phyloP scores from a whole-genome alignment of 306 rosid genomes.

The Parietaria judaica region DNA sequence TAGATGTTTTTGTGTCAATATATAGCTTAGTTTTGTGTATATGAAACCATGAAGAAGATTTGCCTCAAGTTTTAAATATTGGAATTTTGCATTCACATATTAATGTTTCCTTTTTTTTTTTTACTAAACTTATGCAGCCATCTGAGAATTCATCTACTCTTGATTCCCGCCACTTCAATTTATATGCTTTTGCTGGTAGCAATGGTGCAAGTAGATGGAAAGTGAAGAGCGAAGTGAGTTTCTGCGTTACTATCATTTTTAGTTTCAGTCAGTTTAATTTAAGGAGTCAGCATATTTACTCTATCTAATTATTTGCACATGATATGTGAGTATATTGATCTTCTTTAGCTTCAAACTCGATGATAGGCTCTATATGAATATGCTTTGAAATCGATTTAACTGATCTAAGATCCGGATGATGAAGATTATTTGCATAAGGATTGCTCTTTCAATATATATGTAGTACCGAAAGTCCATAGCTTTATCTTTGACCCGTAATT shows the following conservation, averaged over 20 bases:
- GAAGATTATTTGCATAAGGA: not conserved
- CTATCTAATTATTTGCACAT: no score
- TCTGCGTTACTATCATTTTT: not conserved
- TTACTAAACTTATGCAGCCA: slow-evolving; percentile 31
- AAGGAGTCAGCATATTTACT: no score
- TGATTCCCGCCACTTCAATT: slow-evolving; percentile 88
- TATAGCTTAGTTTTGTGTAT: not conserved
- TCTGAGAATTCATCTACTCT: slow-evolving; percentile 63
- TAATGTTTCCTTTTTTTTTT: slow-evolving; percentile 15
- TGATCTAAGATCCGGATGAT: not conserved
- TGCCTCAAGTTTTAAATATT: not conserved
- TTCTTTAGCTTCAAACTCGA: not conserved
- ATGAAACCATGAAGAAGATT: not conserved
- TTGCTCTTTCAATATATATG: no score
- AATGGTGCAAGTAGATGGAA: slow-evolving; percentile 72
- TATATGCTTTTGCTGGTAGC: slow-evolving; percentile 90
- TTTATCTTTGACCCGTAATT: no score
- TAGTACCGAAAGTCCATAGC: no score
- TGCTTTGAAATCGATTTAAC: not conserved
- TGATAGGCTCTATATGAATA: not conserved
- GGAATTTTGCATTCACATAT: slow-evolving; percentile 5
- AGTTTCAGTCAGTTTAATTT: not conserved
- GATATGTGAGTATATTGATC: not conserved
- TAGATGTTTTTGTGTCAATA: not conserved
- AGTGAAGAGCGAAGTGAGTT: slow-evolving; percentile 67